phyloP scores from a whole-genome alignment of 257 asterid species.

The Solanum ossicruentum region DNA sequence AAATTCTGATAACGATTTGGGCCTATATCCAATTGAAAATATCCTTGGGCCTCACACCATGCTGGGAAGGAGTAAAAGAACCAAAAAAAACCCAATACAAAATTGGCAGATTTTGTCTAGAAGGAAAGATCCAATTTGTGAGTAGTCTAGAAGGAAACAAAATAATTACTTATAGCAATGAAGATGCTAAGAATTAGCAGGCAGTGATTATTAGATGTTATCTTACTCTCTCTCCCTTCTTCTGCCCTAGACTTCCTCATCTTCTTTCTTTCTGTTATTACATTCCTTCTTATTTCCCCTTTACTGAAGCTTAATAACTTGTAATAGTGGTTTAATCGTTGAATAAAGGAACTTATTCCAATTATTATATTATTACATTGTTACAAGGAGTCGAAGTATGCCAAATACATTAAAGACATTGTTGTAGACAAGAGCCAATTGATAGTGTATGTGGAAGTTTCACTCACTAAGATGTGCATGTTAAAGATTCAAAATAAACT shows the following conservation, averaged over 20 bases:
- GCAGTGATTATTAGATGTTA: background rate
- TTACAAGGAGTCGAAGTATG: no score
- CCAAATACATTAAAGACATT: no score
- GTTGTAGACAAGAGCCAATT: no score
- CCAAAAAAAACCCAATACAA: background rate
- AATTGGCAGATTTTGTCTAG: background rate
- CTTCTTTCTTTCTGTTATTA: background rate
- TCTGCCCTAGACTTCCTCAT: background rate
- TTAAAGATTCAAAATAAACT: no score
- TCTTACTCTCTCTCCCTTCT: background rate
- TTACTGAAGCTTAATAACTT: no score
- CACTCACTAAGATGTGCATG: no score
- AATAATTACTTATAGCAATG: background rate
- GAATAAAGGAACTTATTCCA: no score
- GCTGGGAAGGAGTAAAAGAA: background rate
- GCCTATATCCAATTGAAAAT: background rate
- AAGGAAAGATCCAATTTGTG: no score
- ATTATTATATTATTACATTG: no score
- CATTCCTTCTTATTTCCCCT: no score
- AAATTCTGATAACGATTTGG: background rate
- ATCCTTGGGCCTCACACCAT: background rate
- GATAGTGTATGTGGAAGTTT: no score
- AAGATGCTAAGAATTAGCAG: background rate
- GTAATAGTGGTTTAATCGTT: no score
- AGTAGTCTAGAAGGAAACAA: background rate